Conservation (phyloP, 805 yeast species). For the Suhomyces xylopsoci region DNA sequence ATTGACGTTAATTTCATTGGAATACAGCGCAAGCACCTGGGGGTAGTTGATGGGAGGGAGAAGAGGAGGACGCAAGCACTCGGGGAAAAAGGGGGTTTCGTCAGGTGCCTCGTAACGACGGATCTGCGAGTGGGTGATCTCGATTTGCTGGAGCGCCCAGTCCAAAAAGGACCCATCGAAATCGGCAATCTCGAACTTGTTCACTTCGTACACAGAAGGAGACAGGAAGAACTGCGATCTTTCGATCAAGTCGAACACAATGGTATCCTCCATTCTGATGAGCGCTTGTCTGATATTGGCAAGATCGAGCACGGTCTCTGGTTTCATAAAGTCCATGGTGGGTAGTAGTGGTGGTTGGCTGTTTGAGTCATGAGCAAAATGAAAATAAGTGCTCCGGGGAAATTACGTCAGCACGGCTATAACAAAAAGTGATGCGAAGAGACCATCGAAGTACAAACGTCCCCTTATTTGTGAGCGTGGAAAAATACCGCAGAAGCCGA, state of each 20-base stretch:
- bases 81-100: constrained; percentile 85
- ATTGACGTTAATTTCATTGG: constrained; percentile 75
- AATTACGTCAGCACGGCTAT: background rate
- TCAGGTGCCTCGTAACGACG: constrained; percentile 94
- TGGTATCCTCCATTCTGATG: constrained; percentile 94
- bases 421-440: too few species aligned
- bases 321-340: constrained; percentile 77
- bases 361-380: background rate
- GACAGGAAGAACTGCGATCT: constrained; percentile 82
- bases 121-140: constrained; percentile 61
- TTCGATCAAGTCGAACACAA: constrained; percentile 88
- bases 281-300: constrained; percentile 79
- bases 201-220: constrained; percentile 65
- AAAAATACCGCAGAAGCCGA: too few species aligned
- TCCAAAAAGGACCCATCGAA: constrained; percentile 83
- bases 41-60: constrained; percentile 82
- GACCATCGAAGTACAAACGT: too few species aligned
- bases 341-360: background rate
- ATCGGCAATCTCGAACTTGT: constrained; percentile 57
- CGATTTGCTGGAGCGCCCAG: constrained; percentile 77
- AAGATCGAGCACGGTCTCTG: constrained; percentile 77
- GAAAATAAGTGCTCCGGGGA: background rate
- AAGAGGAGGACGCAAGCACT: constrained; percentile 60
- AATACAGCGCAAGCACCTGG: constrained; percentile 67
- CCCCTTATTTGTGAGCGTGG: too few species aligned